phyloP scores from a whole-genome alignment of 495 filamentous ascomycete species.

The Geopyxis carbonaria region DNA sequence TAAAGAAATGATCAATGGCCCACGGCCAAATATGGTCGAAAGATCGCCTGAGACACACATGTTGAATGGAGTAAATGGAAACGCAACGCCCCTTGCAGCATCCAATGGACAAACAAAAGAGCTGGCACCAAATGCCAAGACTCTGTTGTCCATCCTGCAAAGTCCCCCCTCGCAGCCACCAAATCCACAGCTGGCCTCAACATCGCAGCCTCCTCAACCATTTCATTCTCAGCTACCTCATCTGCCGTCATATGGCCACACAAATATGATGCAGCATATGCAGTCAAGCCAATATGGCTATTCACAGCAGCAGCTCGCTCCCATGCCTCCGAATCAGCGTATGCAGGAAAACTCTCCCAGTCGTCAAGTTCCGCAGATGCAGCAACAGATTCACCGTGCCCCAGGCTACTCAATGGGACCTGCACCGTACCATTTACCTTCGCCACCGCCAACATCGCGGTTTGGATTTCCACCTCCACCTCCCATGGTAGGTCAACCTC shows the following conservation, averaged over 20 bases:
- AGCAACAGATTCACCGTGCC: conserved; percentile 9
- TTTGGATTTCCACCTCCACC: conserved; percentile 5
- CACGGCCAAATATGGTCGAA: too few relatives aligned
- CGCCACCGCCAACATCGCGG: conserved; percentile 16
- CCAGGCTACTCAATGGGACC: too few relatives aligned
- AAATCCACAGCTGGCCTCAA: too few relatives aligned
- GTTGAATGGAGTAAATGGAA: too few relatives aligned
- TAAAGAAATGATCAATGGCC: conserved; percentile 10
- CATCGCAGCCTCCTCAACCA: conserved; percentile 2
- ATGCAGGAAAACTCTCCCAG: too few relatives aligned
- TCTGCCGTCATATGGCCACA: conserved; percentile 13
- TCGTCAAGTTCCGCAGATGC: too few relatives aligned
- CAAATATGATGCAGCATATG: too few relatives aligned
- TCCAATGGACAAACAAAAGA: too few relatives aligned
- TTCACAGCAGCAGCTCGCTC: background rate
- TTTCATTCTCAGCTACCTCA: conserved; percentile 5
- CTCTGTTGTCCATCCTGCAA: conserved; percentile 19
- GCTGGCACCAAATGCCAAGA: conserved; percentile 20
- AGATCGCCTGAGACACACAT: too few relatives aligned
- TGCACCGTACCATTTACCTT: conserved; percentile 4
- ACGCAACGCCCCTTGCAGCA: too few relatives aligned
- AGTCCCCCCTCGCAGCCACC: conserved; percentile 3
- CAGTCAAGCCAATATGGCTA: too few relatives aligned
- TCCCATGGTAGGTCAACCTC: too few relatives aligned
- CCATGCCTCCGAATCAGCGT: background rate